Conservation (phyloP, 176 grass and related monocot genomes). For the Oryza australiensis region DNA sequence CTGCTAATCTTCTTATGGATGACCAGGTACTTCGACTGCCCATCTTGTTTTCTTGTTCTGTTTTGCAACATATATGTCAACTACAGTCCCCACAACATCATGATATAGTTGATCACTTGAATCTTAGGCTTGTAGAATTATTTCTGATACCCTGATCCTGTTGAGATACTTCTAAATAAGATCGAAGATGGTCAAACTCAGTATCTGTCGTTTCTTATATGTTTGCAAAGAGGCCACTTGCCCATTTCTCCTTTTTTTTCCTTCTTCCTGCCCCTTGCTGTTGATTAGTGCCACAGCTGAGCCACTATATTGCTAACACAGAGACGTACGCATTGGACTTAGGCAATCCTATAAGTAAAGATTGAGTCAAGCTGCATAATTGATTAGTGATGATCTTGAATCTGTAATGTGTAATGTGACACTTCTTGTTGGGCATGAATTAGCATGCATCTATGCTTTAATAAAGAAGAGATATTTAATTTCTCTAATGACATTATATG, state of each 20-base stretch:
- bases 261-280: not conserved
- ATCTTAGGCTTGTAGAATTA: not conserved
- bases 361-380: not conserved
- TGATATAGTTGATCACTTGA: not conserved
- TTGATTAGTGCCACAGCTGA: not conserved
- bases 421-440: not conserved
- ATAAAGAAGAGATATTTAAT: not conserved
- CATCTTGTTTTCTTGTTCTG: not conserved
- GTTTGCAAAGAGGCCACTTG: not conserved
- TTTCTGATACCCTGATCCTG: not conserved
- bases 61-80: not conserved
- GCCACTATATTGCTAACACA: not conserved
- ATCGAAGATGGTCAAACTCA: slow-evolving; percentile 12
- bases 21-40: slow-evolving; percentile 49
- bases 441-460: not conserved
- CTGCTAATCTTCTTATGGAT: slow-evolving; percentile 99
- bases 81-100: not conserved
- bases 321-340: not conserved
- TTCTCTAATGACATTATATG: not conserved
- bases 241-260: not conserved
- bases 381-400: not conserved
- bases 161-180: not conserved
- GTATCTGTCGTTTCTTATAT: not conserved
- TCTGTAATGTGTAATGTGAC: not conserved
- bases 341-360: not conserved